Evolutionary conservation across 495 filamentous ascomycete genomes (phyloP), one percentile per base, ranked within the genome.

Genomic region (Podospora bellae-mahoneyi): DNA sequence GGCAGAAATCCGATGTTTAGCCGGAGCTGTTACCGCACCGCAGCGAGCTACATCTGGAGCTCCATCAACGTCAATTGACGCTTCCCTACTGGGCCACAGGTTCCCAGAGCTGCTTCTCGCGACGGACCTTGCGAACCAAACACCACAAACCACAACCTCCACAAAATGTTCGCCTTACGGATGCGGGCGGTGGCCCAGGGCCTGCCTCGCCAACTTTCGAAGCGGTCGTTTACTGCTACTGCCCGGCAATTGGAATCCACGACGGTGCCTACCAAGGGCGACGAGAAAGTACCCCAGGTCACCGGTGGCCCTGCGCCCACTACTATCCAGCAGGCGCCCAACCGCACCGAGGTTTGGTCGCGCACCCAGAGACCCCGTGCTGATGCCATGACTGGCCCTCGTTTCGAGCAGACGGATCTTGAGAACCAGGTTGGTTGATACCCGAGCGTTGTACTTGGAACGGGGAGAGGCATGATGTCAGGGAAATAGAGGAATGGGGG

Each of bases 321-420:
- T 78, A 83, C 66, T 76, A 82, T 76, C 83, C 87, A 84, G 60
- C 95, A 99, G 82, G 92, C 95, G 26, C 95, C 95, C 23, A 98
- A 99, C 83, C 88, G 93, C 48, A 79, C 83, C 57, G 85, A 78
- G 26, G 84, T 91, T 66, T 99, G 95, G 95, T 90, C 91, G 53
- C 78, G 86, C 70, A 93, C 85, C 81, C 95, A 99, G 85, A 85
- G 86, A 77, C 90, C 92, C 18, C 84, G 94, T 68, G 84, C 84
- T 61, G 76, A 85, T 78, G 95, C 91, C 19, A 99, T 99, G 95
- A 84, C 85, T 18, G 95, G 95, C 44, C 95, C 95, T 69, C 84
- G 95, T 69, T 99, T 99, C 74, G 95, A 99, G 84, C 94, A 97
- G 86, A 97, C 92, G 18, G 91, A 94, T 70, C 91, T 97, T 83